Evolutionary conservation across 768 basidiomycete genomes (phyloP).

Genomic region (Chalciporus piperatus): DNA sequence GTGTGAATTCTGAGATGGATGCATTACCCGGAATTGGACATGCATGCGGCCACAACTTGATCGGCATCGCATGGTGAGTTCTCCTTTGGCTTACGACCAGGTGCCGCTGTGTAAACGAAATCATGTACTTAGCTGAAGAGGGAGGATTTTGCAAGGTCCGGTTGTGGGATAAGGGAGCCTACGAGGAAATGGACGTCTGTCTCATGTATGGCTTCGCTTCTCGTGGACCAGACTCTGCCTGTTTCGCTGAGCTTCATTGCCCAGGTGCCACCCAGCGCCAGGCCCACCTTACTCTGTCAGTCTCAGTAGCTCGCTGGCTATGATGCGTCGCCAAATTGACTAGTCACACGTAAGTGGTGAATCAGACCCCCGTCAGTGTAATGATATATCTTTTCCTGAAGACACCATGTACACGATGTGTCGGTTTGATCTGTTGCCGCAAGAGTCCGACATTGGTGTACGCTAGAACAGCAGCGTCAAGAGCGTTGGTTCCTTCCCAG

Average conservation of each 20-base stretch:
- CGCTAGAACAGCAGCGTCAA: slow-evolving; percentile 44
- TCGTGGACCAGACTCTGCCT: neutral
- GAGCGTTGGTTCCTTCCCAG: slow-evolving; percentile 75
- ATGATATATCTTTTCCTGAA: neutral
- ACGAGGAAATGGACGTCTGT: slow-evolving; percentile 74
- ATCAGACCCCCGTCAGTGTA: neutral
- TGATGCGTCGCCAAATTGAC: slow-evolving; percentile 59
- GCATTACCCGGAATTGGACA: slow-evolving; percentile 61
- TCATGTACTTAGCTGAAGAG: slow-evolving; percentile 60
- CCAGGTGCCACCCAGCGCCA: slow-evolving; percentile 79
- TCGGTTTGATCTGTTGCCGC: slow-evolving; percentile 55
- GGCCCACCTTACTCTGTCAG: slow-evolving; percentile 70
- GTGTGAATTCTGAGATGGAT: slow-evolving; percentile 82
- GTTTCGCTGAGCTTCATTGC: neutral
- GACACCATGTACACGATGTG: no score
- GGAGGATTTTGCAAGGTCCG: slow-evolving; percentile 70
- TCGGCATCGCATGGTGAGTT: slow-evolving; percentile 63
- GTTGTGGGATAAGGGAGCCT: slow-evolving; percentile 69
- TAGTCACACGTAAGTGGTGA: slow-evolving; percentile 41
- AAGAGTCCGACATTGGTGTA: no score
- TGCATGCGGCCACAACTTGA: slow-evolving; percentile 82
- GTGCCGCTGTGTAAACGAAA: neutral
- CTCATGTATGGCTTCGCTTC: slow-evolving; percentile 51
- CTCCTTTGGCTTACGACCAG: neutral
- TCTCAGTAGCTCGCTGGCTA: slow-evolving; percentile 60